These are phyloP conservation scores for Mucor circinelloides DNA, from an alignment of 371 early-diverging fungal species.

Conservation along the genomic window DNA sequence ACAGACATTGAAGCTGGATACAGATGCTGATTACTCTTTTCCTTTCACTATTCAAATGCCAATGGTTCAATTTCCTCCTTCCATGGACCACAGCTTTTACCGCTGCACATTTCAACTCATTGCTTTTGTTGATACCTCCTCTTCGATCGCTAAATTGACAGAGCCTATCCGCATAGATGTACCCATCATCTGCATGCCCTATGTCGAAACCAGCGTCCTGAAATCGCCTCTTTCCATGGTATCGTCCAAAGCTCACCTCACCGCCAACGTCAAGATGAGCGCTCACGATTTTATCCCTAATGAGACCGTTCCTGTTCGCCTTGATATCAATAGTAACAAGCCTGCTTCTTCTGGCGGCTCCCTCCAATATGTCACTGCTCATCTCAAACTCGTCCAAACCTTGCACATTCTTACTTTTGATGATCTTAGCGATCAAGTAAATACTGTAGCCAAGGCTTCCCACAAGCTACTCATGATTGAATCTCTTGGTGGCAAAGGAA, in stretches of 20 bases:
- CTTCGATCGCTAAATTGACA: not conserved
- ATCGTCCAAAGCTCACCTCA: conserved; percentile 7
- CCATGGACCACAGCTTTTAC: conserved; percentile 1
- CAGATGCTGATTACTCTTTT: not conserved
- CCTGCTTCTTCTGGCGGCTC: not conserved
- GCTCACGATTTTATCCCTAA: conserved; percentile 16
- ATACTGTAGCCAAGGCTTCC: not conserved
- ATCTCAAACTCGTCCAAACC: conserved; percentile 14
- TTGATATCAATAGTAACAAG: not conserved
- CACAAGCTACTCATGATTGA: conserved; percentile 9
- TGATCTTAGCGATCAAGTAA: conserved; percentile 1
- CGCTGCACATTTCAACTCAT: conserved; percentile 15
- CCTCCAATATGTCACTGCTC: conserved; percentile 12
- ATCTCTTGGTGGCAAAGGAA: not conserved
- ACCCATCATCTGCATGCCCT: conserved; percentile 21
- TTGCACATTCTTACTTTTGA: not conserved
- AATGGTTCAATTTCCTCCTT: conserved; percentile 26
- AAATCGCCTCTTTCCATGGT: conserved; percentile 11
- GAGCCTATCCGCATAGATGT: not conserved
- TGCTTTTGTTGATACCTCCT: conserved; percentile 13
- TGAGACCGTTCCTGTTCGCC: conserved; percentile 10
- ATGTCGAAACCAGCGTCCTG: conserved; percentile 20
- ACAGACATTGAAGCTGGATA: not conserved
- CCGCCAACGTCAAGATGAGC: conserved; percentile 5
- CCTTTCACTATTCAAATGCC: conserved; percentile 30